A percentile compares a stretch with the other conserved stretches of the same genome.
Evolutionary conservation across 768 basidiomycete genomes (phyloP).

Genomic region (Kwoniella shandongensis): DNA sequence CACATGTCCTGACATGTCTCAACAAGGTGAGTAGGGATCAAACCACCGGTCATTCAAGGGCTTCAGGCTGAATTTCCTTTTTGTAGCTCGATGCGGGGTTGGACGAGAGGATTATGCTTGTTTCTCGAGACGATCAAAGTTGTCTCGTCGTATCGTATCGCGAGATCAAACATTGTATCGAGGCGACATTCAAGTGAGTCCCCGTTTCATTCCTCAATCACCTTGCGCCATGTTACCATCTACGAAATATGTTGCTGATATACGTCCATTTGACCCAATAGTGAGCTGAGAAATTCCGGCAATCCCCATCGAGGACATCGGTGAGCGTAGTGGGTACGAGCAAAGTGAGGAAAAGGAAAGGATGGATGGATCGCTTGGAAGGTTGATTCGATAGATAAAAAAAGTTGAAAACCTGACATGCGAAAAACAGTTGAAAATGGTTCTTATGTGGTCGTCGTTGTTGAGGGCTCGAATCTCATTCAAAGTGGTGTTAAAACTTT

Average conservation of each 20-base stretch:
- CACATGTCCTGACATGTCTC: constrained; percentile 85
- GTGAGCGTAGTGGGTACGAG: neutral
- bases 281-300: constrained; percentile 22
- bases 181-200: constrained; percentile 76
- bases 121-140: constrained; percentile 92
- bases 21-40: constrained; percentile 86
- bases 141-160: constrained; percentile 91
- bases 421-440: constrained; percentile 28
- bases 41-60: too few relatives aligned
- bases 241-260: neutral
- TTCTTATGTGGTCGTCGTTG: too few relatives aligned
- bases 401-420: constrained; percentile 6
- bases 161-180: constrained; percentile 81
- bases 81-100: constrained; percentile 82
- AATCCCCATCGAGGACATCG: constrained; percentile 14
- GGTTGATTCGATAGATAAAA: constrained; percentile 1
- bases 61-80: neutral
- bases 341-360: neutral
- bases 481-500: too few relatives aligned
- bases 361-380: neutral
- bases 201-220: too few relatives aligned
- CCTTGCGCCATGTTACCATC: too few relatives aligned
- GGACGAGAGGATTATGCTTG: constrained; percentile 92
- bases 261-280: constrained; percentile 1
- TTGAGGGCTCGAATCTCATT: too few relatives aligned